These are phyloP conservation scores for Solanum microdontum DNA, from an alignment of 257 asterid species.

Conservation along the genomic window DNA sequence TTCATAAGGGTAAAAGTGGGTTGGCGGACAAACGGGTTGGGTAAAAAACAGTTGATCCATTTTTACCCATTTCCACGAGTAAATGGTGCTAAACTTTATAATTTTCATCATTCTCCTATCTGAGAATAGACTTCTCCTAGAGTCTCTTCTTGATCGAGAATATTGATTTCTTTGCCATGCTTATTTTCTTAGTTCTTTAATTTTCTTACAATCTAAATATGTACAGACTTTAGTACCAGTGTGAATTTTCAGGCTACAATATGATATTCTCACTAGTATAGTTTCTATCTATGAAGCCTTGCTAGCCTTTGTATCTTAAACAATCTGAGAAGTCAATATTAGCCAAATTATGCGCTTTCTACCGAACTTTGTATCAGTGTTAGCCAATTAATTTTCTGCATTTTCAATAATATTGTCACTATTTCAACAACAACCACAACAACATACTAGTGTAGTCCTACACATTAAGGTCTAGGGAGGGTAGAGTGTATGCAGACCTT, in stretches of 20 bases:
- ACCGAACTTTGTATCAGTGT: background rate
- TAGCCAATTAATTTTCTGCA: background rate
- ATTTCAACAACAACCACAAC: background rate
- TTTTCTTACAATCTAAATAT: background rate
- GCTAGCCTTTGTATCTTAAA: background rate
- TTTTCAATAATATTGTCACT: background rate
- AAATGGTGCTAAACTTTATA: background rate
- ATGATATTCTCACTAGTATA: background rate
- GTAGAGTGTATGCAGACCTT: background rate
- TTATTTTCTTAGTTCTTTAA: background rate
- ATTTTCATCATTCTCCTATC: background rate
- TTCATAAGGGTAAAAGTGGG: background rate
- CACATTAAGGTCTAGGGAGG: background rate
- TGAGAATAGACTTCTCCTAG: background rate
- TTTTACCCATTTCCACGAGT: background rate
- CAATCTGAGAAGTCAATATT: background rate
- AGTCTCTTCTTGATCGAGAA: background rate
- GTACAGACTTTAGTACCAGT: background rate
- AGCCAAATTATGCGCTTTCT: background rate
- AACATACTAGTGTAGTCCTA: background rate
- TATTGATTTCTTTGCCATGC: background rate
- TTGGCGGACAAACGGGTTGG: background rate
- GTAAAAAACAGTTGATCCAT: background rate
- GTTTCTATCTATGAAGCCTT: background rate
- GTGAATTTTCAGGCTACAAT: background rate